Evolutionary conservation across 352 stramenopile species (phyloP).

Genomic region (Phytopythium aichiense): DNA sequence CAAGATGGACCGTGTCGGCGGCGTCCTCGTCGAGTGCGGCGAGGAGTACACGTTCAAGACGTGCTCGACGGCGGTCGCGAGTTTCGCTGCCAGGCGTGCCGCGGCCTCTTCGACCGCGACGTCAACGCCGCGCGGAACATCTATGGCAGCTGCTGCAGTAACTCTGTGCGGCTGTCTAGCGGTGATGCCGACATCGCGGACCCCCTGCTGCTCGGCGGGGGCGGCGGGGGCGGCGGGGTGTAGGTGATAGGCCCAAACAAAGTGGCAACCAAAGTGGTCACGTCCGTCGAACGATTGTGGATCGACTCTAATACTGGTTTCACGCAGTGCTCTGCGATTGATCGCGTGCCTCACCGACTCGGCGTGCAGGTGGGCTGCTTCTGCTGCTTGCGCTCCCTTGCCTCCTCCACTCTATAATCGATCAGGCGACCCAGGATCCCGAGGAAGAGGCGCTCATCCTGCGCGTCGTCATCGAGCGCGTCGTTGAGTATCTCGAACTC

Average conservation of each 20-base stretch:
- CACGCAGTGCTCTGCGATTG: conserved; percentile 5
- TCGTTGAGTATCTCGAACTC: conserved; percentile 76
- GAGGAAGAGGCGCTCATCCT: conserved; percentile 78
- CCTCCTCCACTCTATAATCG: conserved; percentile 56
- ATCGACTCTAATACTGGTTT: conserved; percentile 3
- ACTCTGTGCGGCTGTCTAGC: no score
- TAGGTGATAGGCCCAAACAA: no score
- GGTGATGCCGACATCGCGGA: no score
- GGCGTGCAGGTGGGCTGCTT: conserved; percentile 5
- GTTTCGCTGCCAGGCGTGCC: conserved; percentile 5
- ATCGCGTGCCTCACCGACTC: neutral
- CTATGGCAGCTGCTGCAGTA: no score
- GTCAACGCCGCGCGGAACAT: no score
- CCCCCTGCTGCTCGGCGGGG: no score
- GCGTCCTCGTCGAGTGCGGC: conserved; percentile 8
- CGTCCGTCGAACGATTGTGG: neutral
- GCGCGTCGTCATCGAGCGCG: conserved; percentile 44
- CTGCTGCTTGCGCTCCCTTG: conserved; percentile 19
- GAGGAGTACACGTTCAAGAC: conserved; percentile 18
- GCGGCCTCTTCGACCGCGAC: no score
- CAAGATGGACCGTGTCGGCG: conserved; percentile 11
- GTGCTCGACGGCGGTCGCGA: conserved; percentile 6
- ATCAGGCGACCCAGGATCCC: conserved; percentile 54
- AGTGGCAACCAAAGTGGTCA: no score
- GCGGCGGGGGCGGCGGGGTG: no score